Evolutionary conservation across 306 rosid genomes (phyloP).

Genomic region (Sechiopsis laciniata): DNA sequence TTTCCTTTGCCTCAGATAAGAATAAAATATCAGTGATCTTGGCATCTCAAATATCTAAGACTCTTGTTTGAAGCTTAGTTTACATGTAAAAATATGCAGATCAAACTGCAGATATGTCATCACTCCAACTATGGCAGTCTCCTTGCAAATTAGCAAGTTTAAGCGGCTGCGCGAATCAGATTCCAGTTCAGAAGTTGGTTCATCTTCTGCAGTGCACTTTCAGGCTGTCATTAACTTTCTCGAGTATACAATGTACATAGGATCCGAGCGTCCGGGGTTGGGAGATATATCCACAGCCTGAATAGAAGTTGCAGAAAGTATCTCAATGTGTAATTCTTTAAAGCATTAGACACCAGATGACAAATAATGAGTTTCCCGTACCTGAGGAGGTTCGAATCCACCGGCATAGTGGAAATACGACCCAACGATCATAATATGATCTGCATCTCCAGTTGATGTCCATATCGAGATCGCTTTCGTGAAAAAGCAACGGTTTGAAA

Average conservation of each 20-base stretch:
- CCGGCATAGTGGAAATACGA: constrained; percentile 77
- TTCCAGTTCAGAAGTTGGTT: background rate
- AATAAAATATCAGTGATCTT: background rate
- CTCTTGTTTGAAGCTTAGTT: constrained; percentile 1
- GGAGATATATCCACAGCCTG: constrained; percentile 77
- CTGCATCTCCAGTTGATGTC: constrained; percentile 78
- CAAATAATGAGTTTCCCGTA: constrained; percentile 13
- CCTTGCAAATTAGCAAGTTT: background rate
- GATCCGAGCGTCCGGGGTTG: constrained; percentile 75
- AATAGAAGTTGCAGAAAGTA: constrained; percentile 23
- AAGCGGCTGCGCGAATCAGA: background rate
- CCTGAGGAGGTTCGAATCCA: constrained; percentile 83
- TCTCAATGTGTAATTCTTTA: background rate
- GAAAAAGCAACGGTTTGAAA: constrained; percentile 73
- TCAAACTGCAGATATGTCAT: background rate
- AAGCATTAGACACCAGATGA: background rate
- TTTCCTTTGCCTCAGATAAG: background rate
- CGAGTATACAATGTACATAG: constrained; percentile 62
- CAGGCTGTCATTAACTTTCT: constrained; percentile 41
- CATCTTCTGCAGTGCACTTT: background rate
- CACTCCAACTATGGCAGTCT: background rate
- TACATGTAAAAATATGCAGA: background rate
- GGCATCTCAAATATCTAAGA: background rate
- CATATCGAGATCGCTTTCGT: constrained; percentile 76
- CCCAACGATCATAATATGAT: constrained; percentile 67